Evolutionary conservation across 352 stramenopile genomes (phyloP), one percentile per base, ranked within the genome.

Genomic region (Peronosclerospora sorghi): DNA sequence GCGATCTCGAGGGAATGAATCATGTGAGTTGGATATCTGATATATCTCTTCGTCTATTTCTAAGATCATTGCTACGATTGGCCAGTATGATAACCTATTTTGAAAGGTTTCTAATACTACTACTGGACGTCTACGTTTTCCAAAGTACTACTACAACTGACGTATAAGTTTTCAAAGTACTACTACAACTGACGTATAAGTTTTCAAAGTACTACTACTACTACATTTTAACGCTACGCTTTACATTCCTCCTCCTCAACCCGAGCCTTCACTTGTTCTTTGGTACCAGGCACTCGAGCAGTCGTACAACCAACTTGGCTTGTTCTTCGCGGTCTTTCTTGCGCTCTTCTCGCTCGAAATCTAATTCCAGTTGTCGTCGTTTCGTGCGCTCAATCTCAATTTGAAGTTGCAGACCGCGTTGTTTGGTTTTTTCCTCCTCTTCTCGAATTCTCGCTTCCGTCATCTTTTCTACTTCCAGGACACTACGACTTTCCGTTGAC

Each of bases 291-390:
- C 42, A 42, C 28, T 54, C 15, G 21, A 62, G 12, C 27, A 62
- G 40, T 30, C 43, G 54, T 23, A 43, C 48, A 29, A 62, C 54
- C 8, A 62, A 20, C 30, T 62, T 62, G 15, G 38, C 40, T 29
- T 62, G 54, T 34, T 62, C 48, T 15, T 62, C 48, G 1, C 54
- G 54, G 34, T 62, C 54, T 36, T 62, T 62, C 38, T 54, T 38
- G 14, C 54, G 39, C 35, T 62, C 54, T 15, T 58, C 48, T 51
- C 48, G 20, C 34, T 62, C 54, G 32, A 62, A 62, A 13, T 57
- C 48, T 8, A 62, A 26, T 21, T 62, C 43, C 34, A 62, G 18
- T 29, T 57, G 48, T 38, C 48, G 39, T 36, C 42, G 41, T 38
- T 54, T 57, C 8, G 54, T 62, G 23, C 54, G 54, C 34, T 62